Base-by-base conservation (phyloP, 2,329 filamentous ascomycete genomes). In the Xylaria sp. region DNA sequence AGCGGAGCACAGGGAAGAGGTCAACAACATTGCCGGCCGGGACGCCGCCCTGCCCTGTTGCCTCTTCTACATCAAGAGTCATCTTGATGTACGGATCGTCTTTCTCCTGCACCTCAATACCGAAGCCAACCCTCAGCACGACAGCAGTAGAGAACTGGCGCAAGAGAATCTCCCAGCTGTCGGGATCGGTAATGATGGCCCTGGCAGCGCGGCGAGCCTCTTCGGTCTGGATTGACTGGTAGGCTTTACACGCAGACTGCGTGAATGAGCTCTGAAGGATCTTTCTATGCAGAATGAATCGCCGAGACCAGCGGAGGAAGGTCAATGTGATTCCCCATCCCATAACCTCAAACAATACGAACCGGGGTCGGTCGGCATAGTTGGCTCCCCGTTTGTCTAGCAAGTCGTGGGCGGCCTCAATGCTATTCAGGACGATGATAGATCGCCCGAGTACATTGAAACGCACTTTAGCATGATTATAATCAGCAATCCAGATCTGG, bases 381-480 rank as follows among this genome's bases (percentile, higher is more conserved):
- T 84, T 85, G 67, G 78, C 78, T 1, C 84, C 83, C 20, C 81
- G 75, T 63, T 81, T 83, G 65, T 84, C 83, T 5, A 86, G 77
- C 4, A 86, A 75, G n/a, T 85, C 83, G 5, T 76, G 72, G 25
- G 84, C 83, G 2, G 81, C 79, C 55, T 80, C 75, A 6, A 80
- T 77, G 54, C 81, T 84, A 75, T 85, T 84, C 37, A 86, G 76
- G 1, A 85, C 80, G 39, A 86, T 77, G 64, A 84, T 75, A 5
- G 78, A 66, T 70, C 80, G 78, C 72, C 79, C 67, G 72, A 83
- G 73, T 20, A 77, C 72, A 52, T 74, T 76, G 59, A 79, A 73
- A 56, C 73, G 73, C 6, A 78, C 51, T 66, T 54, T 13, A 31
- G 12, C 13, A 39, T 34, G 20, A 46, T 20, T 10, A 20, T 46